Evolutionary conservation across 176 grass and related monocot genomes (phyloP).

Genomic region (Alloteropsis semialata): DNA sequence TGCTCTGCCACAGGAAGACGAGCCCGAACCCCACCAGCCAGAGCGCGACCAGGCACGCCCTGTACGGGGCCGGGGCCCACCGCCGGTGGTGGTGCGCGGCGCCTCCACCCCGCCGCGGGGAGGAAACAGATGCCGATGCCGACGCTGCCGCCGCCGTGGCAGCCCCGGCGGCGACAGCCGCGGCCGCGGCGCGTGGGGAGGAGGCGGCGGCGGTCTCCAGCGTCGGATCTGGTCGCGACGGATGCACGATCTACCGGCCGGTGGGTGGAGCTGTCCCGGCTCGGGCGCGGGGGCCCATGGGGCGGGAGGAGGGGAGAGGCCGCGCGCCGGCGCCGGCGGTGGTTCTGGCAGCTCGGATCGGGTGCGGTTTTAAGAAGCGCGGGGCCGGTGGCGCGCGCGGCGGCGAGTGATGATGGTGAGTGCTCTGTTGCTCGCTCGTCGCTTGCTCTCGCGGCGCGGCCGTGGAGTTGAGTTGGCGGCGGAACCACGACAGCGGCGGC

Average conservation of each 20-base stretch:
- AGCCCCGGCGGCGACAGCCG: not conserved
- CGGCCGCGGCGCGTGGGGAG: constrained; percentile 37
- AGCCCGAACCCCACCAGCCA: constrained; percentile 60
- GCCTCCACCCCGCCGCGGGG: constrained; percentile 35
- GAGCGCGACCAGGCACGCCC: constrained; percentile 36
- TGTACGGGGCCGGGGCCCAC: constrained; percentile 12
- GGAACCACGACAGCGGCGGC: constrained; percentile 27
- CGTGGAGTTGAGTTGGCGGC: constrained; percentile 16
- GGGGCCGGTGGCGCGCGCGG: not conserved
- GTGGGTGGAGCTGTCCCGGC: constrained; percentile 12
- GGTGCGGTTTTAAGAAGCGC: constrained; percentile 27
- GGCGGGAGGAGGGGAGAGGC: not conserved
- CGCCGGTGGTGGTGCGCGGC: constrained; percentile 36
- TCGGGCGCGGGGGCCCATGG: constrained; percentile 22
- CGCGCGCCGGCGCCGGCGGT: constrained; percentile 15
- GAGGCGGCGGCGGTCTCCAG: constrained; percentile 31
- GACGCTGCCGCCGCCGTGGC: not conserved
- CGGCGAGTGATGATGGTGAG: not conserved
- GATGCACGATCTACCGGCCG: constrained; percentile 31
- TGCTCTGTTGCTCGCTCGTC: not conserved
- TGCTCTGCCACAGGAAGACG: constrained; percentile 70
- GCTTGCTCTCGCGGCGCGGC: not conserved
- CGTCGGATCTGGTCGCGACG: constrained; percentile 30
- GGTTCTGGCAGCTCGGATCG: not conserved
- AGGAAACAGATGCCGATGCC: constrained; percentile 11